These are phyloP conservation scores for Leishmania gerbilli DNA, from an alignment of 208 protist species.

Conservation along the genomic window DNA sequence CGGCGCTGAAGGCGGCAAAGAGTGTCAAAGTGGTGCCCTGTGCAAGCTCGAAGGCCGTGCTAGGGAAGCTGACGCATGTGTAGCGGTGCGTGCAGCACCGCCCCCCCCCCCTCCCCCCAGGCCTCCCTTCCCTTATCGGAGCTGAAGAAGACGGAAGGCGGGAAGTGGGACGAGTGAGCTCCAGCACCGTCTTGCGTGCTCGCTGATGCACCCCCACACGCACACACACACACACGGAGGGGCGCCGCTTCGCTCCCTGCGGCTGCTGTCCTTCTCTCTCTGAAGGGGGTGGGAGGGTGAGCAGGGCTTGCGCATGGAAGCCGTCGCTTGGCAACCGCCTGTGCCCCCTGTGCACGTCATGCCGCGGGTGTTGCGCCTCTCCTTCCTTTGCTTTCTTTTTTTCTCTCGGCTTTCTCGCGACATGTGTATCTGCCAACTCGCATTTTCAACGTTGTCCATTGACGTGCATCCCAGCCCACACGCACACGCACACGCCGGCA, in stretches of 20 bases:
- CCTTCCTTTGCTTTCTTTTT: neutral
- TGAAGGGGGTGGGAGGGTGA: too few species aligned
- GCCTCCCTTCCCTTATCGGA: neutral
- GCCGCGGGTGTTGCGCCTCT: neutral
- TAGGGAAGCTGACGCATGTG: constrained; percentile 45
- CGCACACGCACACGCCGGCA: neutral
- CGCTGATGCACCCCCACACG: neutral
- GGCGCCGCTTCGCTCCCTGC: too few species aligned
- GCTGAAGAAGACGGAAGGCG: neutral
- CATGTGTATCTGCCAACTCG: neutral
- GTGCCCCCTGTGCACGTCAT: neutral
- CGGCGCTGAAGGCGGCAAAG: constrained; percentile 40
- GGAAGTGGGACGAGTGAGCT: neutral
- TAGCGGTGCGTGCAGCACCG: neutral
- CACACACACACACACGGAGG: neutral
- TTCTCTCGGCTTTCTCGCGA: too few species aligned
- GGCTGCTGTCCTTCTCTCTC: too few species aligned
- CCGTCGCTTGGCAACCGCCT: neutral
- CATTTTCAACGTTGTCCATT: too few species aligned
- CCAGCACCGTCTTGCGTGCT: neutral
- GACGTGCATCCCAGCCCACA: too few species aligned
- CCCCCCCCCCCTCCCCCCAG: neutral
- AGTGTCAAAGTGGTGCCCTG: constrained; percentile 61
- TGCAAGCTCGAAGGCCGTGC: constrained; percentile 26
- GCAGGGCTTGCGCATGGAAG: neutral